Evolutionary conservation across 306 rosid species (phyloP), one percentile per base, ranked within the genome.

Genomic region (Biancaea sappan): DNA sequence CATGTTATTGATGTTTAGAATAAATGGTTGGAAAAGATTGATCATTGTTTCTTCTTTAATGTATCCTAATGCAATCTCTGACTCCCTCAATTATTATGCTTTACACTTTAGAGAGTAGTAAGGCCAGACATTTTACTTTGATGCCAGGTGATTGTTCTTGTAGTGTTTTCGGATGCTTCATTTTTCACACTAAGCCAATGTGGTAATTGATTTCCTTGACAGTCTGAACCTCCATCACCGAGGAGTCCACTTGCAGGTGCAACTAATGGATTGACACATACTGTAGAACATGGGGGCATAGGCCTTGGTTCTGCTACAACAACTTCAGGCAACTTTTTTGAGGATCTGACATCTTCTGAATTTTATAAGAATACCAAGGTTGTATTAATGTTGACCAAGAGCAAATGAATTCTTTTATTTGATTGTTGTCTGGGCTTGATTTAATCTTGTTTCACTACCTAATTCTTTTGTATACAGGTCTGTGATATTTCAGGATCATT

Each of bases 401-500:
- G 12, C 4, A 2, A 14, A 10, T n/a, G 16, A 21, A 18, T 63
- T 56, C 21, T 38, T 32, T 46, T 54, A 31, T 14, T 35, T 54
- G 73, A 37, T 54, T 54, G 14, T 58, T 69, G 47, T 59, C 13
- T 64, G 24, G 31, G 24, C 63, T 78, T 56, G 51, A 29, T 43
- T 48, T 35, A 60, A 60, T 46, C 21, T 32, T 46, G 5, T 46
- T 43, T 58, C 51, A 19, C 43, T 65, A 48, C 35, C 77, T 71
- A 70, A 83, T 44, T 60, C 46, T 67, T 41, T 57, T 40, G 76
- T 56, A 54, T 77, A 37, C 88, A 92, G 97, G 97, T 92, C 63
- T 84, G 78, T 59, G 98, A 92, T 73, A 92, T 92, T 69, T 90
- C 96, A 24, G 98, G 98, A 53, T 86, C 96, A 28, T 92, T 92